Base-by-base conservation (phyloP, 352 stramenopile genomes). In the Aphanomyces astaci region DNA sequence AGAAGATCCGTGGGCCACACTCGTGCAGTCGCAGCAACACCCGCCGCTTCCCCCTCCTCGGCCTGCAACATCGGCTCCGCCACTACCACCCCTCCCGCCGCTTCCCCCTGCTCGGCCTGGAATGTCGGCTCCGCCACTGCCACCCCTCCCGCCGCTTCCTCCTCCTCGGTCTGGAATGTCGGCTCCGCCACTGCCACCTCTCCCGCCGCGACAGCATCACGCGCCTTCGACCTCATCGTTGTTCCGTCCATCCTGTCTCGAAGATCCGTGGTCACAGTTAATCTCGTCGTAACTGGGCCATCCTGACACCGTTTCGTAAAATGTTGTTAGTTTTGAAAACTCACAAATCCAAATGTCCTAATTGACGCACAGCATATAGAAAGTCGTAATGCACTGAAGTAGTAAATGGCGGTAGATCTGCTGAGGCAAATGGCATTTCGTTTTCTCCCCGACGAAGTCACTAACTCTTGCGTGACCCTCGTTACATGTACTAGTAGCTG, bases 201-300 rank as follows among this genome's bases (percentile, higher is more conserved):
- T n/a, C n/a, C n/a, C n/a, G n/a, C n/a, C n/a, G n/a, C n/a, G n/a
- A n/a, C n/a, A n/a, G n/a, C n/a, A n/a, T n/a, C n/a, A n/a, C n/a
- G 22, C 46, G 15, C 15, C 24, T 4, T n/a, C 15, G 17, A n/a
- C 25, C 33, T 11, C 9, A 49, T 45, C 54, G 54, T 9, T 48
- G 15, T 63, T 63, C 31, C 54, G n/a, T 25, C 54, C 54, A 22
- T 63, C 54, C 7, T 63, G 46, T n/a, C 33, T 63, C 2, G 54
- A 63, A 4, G 31, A 63, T 19, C 54, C 54, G 19, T 63, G 54
- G 54, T 2, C 54, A 17, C 54, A 45, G 17, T 48, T 63, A n/a
- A 4, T 63, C 19, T 27, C 45, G 24, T 27, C 22, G 13, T 53
- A 53, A 24, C 13, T 53, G 13, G 19, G 22, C 45, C 9, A 24